Evolutionary conservation across 495 filamentous ascomycete genomes (phyloP), one percentile per base, ranked within the genome.

Genomic region (Hyaloscypha finlandica): DNA sequence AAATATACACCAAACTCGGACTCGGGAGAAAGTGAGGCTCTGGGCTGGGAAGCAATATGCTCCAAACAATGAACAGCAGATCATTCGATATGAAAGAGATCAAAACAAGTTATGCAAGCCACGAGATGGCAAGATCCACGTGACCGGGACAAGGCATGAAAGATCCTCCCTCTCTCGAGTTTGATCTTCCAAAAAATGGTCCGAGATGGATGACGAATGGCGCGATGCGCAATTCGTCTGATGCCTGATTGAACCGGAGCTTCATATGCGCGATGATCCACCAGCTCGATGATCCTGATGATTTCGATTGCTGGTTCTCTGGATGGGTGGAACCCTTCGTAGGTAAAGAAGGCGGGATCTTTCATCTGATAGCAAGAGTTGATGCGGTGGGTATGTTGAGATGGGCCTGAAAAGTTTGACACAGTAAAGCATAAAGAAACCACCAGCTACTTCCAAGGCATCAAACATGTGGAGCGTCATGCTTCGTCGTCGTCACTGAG

Each of bases 241-340:
- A 59, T 59, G 29, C 39, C 56, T 37, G 30, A 59, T 59, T 59
- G 56, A 59, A 32, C 53, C 53, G 22, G 51, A 32, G 30, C 53
- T 30, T 32, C 53, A 56, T 8, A 16, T n/a, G 19, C 9, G 30
- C 22, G 22, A 29, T 25, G 53, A 56, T 56, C 22, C 19, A 32
- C 53, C 22, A n/a, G 30, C 8, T 56, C 19, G 53, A 56, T 56
- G 53, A 25, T 56, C 53, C 11, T 56, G 53, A 29, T 25, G 30
- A 56, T 29, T 16, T 48, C 16, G 42, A 25, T 48, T 48, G 42
- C 42, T 48, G 42, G 12, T 37, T 8, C 12, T 37, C 35, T 12
- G 35, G 25, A 25, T 37, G 12, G 3, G 12, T 37, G 35, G 35
- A 3, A 37, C 35, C 35, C 25, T 37, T 37, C 12, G 51, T 54